Evolutionary conservation across 1,139 yeast genomes (phyloP), one percentile per base, ranked within the genome.

Genomic region (Yamadazyma sp.): DNA sequence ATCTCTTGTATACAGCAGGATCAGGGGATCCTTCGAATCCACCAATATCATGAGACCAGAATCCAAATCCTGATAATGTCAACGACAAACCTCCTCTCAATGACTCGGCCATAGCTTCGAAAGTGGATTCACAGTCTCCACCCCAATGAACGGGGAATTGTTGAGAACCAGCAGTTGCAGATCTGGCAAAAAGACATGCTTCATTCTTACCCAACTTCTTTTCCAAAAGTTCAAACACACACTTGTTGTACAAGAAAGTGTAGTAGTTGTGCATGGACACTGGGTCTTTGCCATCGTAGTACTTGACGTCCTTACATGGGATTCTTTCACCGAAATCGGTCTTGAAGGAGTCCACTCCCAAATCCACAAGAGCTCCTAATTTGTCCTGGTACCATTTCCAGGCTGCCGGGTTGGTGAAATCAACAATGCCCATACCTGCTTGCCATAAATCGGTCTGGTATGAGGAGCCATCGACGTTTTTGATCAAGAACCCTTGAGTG

Each of bases 101-200:
- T 14, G 62, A 46, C 45, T 65, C 70, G 11, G 68, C 57, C 70
- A 65, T 64, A 17, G 70, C 70, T 44, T 61, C 68, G 45, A 61
- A 64, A 2, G 65, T 54, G 0, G 66, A 60, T 46, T 60, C 62
- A 48, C 69, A 64, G 45, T 64, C 70, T 24, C 70, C 70, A 14
- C 69, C 70, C 70, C 70, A 64, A 42, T 64, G 70, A 13, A 64
- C 70, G 4, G 70, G 70, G 54, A 57, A 64, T 40, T 61, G 54
- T 47, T 64, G 70, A 25, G 60, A 52, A 2, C 69, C 67, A 29
- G 62, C 52, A 18, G 70, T 61, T 22, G 70, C 64, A 31, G 66
- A 59, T 34, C 70, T 54, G 6, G 70, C 70, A 42, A 64, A 64
- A 29, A 64, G 53, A 43, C 64, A 61, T 2, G 70, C 70, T 35